A percentile compares a stretch with the other conserved stretches of the same genome.
These are phyloP conservation scores for Russula compacta DNA, from an alignment of 768 basidiomycete genomes.

Conservation along the genomic window DNA sequence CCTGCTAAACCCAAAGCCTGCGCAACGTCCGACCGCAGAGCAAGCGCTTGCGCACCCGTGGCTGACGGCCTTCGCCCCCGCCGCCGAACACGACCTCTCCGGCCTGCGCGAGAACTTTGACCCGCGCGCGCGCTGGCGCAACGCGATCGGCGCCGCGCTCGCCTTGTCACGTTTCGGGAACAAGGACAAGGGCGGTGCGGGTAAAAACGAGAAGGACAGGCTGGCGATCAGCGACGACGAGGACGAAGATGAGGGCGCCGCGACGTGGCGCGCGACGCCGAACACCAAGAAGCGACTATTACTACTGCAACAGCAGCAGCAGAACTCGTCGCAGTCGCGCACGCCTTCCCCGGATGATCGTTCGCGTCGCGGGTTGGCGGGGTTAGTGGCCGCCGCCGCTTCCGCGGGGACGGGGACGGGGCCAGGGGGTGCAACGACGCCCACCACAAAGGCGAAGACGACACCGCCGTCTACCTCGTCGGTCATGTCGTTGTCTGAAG, in stretches of 20 bases:
- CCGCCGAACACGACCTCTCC: constrained; percentile 65
- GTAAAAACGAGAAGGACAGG: background rate
- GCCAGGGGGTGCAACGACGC: background rate
- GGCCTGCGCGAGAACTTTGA: constrained; percentile 81
- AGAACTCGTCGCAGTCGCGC: background rate
- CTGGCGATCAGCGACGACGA: background rate
- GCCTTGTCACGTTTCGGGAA: constrained; percentile 13
- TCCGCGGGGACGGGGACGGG: no score
- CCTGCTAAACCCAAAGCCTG: constrained; percentile 64
- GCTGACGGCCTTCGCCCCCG: constrained; percentile 58
- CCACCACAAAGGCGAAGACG: background rate
- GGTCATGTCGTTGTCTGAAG: background rate
- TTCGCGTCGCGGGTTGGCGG: background rate
- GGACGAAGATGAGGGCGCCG: background rate
- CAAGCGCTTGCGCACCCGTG: constrained; percentile 69
- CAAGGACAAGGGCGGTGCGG: background rate
- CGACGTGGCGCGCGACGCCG: background rate
- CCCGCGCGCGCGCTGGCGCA: constrained; percentile 62
- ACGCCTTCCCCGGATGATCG: background rate
- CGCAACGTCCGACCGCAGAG: constrained; percentile 59
- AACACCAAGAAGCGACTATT: background rate
- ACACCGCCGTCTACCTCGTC: background rate
- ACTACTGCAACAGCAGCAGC: background rate
- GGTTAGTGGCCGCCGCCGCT: background rate
- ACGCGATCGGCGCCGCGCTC: constrained; percentile 50